Percentiles rank a stretch among this genome's conserved stretches.
These are phyloP conservation scores for Kazachstania viticola DNA, from an alignment of 805 yeast genomes.

Conservation along the genomic window DNA sequence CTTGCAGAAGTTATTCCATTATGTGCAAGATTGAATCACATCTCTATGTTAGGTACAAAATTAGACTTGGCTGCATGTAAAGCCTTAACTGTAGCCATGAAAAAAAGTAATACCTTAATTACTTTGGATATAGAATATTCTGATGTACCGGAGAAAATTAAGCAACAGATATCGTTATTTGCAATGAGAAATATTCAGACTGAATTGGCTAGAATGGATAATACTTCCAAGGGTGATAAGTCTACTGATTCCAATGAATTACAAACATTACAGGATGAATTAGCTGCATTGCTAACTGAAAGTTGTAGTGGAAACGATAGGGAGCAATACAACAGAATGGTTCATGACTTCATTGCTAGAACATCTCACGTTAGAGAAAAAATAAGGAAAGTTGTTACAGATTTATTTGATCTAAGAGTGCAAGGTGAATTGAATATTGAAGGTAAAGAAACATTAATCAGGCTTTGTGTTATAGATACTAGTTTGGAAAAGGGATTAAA, in stretches of 20 bases:
- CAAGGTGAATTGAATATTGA: constrained; percentile 46
- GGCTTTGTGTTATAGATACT: constrained; percentile 61
- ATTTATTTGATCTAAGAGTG: constrained; percentile 46
- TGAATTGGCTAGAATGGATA: constrained; percentile 27
- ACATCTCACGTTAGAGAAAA: constrained; percentile 29
- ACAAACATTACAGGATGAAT: constrained; percentile 41
- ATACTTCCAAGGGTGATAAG: not conserved
- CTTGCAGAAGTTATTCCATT: constrained; percentile 64
- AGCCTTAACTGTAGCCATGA: constrained; percentile 56
- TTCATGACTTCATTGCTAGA: constrained; percentile 28
- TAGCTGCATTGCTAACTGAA: constrained; percentile 32
- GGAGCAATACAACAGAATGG: constrained; percentile 17
- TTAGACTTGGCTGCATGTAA: constrained; percentile 50
- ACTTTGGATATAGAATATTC: constrained; percentile 56
- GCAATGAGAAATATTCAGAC: constrained; percentile 73
- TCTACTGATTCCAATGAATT: not conserved
- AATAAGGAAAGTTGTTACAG: constrained; percentile 40
- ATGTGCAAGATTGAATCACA: constrained; percentile 49
- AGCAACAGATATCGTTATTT: constrained; percentile 59
- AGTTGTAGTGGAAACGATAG: constrained; percentile 13
- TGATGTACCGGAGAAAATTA: constrained; percentile 43
- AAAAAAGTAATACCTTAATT: constrained; percentile 48
- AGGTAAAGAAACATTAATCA: constrained; percentile 68
- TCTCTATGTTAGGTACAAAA: constrained; percentile 59
- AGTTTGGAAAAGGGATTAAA: constrained; percentile 47